Conservation (phyloP, 2,329 filamentous ascomycete species). For the Dactylellina drechsleri region DNA sequence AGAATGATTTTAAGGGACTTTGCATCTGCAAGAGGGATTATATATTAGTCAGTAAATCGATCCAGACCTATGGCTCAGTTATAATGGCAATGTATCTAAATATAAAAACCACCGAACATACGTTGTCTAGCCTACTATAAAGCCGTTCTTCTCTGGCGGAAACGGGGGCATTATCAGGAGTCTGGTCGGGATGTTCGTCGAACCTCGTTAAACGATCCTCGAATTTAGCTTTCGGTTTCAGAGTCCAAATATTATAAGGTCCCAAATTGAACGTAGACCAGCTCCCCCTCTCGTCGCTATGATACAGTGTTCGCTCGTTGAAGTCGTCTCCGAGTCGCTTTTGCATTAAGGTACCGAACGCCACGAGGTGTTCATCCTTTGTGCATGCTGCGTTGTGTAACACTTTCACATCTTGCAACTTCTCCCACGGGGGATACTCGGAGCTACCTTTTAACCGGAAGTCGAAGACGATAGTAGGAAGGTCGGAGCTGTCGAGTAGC, state of each 20-base stretch:
- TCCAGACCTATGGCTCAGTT: background rate
- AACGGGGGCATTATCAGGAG: too few relatives aligned
- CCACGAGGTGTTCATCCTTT: background rate
- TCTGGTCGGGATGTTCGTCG: too few relatives aligned
- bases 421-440: constrained; percentile 5
- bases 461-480: constrained; percentile 26
- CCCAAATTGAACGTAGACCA: constrained; percentile 20
- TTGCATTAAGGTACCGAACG: constrained; percentile 9
- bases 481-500: constrained; percentile 27
- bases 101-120: background rate
- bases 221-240: background rate
- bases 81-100: background rate
- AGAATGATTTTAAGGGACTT: constrained; percentile 32
- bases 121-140: constrained; percentile 32
- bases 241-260: constrained; percentile 25
- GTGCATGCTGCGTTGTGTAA: constrained; percentile 18
- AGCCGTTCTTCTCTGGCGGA: constrained; percentile 23
- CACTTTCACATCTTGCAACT: constrained; percentile 13
- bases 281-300: background rate
- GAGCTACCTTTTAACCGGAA: constrained; percentile 21
- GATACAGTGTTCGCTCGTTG: background rate
- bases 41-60: background rate
- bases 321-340: background rate
- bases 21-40: constrained; percentile 9
- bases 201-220: background rate